Evolutionary conservation across 345 rosid species (phyloP).

Genomic region (Gossypium rotundifolium): DNA sequence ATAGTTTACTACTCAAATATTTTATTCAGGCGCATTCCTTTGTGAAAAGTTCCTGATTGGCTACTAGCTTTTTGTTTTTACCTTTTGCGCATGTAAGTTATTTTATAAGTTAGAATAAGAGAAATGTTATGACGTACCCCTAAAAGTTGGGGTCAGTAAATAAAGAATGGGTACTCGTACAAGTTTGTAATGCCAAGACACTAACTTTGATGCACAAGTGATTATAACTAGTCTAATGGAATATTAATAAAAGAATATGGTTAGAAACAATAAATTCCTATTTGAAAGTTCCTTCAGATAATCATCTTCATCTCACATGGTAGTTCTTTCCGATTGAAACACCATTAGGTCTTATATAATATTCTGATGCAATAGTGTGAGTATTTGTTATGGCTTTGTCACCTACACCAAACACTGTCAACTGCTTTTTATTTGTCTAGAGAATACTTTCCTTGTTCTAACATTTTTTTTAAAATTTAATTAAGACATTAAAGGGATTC

Average conservation of each 20-base stretch:
- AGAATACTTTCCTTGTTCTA: conserved; percentile 13
- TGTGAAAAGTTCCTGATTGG: neutral
- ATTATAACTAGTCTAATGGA: conserved; percentile 1
- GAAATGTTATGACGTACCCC: too few species aligned
- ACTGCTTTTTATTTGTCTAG: neutral
- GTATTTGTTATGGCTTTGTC: neutral
- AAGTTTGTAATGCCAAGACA: neutral
- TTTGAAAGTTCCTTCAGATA: neutral
- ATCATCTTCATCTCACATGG: too few species aligned
- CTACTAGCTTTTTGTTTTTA: neutral
- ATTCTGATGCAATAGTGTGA: neutral
- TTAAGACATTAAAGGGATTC: conserved; percentile 76
- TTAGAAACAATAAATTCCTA: neutral
- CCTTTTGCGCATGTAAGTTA: too few species aligned
- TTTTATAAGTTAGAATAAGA: too few species aligned
- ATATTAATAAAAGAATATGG: neutral
- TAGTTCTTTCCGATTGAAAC: neutral
- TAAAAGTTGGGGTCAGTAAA: neutral
- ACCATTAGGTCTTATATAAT: neutral
- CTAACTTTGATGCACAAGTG: neutral
- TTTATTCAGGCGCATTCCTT: neutral
- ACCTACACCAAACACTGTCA: neutral
- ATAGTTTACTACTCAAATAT: neutral
- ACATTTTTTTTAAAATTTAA: neutral
- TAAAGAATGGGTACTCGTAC: neutral